Percentiles rank a stretch among this genome's conserved stretches.
These are phyloP conservation scores for Naganishia sp. DNA, from an alignment of 1,284 basidiomycete genomes.

Conservation along the genomic window DNA sequence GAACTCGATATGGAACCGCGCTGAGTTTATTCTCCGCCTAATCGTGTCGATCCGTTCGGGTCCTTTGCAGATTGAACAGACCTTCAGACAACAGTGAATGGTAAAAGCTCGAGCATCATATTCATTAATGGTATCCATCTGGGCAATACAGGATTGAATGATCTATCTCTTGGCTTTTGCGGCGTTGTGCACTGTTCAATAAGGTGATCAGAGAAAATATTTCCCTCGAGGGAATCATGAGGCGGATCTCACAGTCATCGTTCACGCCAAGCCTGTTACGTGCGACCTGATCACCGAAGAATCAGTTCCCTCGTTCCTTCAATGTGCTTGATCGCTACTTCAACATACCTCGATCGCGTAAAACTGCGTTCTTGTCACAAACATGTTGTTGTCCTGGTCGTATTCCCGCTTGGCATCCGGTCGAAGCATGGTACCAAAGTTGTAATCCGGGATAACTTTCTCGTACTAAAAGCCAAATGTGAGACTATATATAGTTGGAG, in stretches of 20 bases:
- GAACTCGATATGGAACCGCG: too few species aligned
- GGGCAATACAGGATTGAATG: neutral
- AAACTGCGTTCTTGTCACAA: constrained; percentile 78
- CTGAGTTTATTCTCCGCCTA: too few species aligned
- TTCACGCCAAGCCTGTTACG: constrained; percentile 91
- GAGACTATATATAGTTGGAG: neutral
- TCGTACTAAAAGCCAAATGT: constrained; percentile 60
- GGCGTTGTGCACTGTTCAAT: constrained; percentile 16
- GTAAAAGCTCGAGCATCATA: too few species aligned
- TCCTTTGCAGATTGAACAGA: too few species aligned
- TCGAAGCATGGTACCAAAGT: constrained; percentile 94
- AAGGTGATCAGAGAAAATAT: neutral
- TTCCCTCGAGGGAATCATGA: neutral
- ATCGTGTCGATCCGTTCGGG: too few species aligned
- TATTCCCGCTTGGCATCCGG: constrained; percentile 80
- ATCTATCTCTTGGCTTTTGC: constrained; percentile 15
- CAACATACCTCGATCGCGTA: constrained; percentile 78
- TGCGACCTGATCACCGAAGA: constrained; percentile 64
- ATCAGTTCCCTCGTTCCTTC: neutral
- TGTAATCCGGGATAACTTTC: constrained; percentile 86
- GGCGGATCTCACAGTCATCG: constrained; percentile 57
- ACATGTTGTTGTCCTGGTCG: constrained; percentile 89
- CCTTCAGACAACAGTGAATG: too few species aligned
- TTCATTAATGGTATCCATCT: neutral
- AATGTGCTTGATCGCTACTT: neutral